phyloP scores from a whole-genome alignment of 805 yeast species.

The Huiozyma naganishii region DNA sequence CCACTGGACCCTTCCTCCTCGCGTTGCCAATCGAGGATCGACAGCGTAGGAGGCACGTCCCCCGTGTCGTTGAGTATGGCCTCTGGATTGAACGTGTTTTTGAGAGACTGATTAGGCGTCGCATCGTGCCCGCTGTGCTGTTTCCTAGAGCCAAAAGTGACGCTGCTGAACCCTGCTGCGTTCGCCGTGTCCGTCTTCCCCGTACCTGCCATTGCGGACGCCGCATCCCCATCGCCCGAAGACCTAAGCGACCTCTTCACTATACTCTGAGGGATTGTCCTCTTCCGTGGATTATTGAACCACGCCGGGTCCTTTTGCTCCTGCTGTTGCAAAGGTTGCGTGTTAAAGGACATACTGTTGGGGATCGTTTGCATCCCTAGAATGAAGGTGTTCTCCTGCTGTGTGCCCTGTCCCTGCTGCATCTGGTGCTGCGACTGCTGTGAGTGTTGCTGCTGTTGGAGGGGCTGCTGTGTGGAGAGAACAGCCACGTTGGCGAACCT shows the following conservation, averaged over 20 bases:
- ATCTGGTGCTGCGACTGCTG: neutral
- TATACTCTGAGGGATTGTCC: constrained; percentile 38
- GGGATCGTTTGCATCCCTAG: neutral
- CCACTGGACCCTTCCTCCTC: constrained; percentile 25
- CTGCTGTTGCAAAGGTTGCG: constrained; percentile 2
- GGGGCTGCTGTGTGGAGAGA: constrained; percentile 1
- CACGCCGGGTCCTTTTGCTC: constrained; percentile 24
- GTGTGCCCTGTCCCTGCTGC: constrained; percentile 1
- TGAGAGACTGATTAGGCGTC: constrained; percentile 2
- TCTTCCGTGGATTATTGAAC: constrained; percentile 35
- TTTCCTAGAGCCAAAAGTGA: constrained; percentile 31
- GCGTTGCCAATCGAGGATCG: constrained; percentile 32
- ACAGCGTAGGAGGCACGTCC: constrained; percentile 33
- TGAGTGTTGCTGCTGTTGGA: neutral
- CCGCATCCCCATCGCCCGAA: constrained; percentile 4
- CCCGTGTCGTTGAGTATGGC: constrained; percentile 25
- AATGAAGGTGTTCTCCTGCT: neutral
- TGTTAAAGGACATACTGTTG: neutral
- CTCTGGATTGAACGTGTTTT: constrained; percentile 2
- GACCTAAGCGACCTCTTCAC: constrained; percentile 30
- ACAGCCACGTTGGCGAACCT: constrained; percentile 10
- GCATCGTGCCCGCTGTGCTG: neutral
- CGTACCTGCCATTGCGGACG: neutral
- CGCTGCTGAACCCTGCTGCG: constrained; percentile 28
- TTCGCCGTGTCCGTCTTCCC: neutral